phyloP scores from a whole-genome alignment of 2,329 filamentous ascomycete genomes.

The Mariannaea sp. region DNA sequence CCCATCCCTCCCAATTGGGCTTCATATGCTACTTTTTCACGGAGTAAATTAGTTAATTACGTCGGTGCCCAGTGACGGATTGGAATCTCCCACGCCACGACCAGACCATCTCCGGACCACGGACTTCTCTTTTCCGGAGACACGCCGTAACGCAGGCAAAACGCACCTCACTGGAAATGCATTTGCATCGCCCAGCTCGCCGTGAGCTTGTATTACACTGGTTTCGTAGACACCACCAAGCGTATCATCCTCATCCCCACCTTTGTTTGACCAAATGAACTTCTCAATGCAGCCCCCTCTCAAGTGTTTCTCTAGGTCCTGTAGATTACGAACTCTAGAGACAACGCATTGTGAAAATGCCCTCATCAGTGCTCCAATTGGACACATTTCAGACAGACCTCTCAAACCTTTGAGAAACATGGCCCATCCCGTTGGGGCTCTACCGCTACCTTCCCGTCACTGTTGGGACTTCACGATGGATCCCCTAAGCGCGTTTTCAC shows the following conservation, averaged over 20 bases:
- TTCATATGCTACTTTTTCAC: background rate
- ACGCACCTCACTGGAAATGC: slow-evolving; percentile 9
- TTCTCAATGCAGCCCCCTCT: slow-evolving; percentile 7
- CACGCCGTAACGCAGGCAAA: slow-evolving; percentile 15
- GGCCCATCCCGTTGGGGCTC: slow-evolving; percentile 18
- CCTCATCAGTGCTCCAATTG: background rate
- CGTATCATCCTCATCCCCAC: background rate
- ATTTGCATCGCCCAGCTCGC: background rate
- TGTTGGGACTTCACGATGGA: slow-evolving; percentile 30
- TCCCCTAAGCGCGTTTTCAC: slow-evolving; percentile 29
- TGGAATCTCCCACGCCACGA: no score
- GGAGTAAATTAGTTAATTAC: no score
- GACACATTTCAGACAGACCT: no score
- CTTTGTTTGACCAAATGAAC: background rate
- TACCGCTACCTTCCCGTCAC: slow-evolving; percentile 22
- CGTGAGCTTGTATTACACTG: background rate
- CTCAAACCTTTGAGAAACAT: slow-evolving; percentile 3
- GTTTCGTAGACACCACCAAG: no score
- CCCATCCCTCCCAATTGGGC: slow-evolving; percentile 16
- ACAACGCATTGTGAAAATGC: background rate
- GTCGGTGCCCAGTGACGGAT: no score
- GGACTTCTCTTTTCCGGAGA: slow-evolving; percentile 14
- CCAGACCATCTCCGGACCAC: slow-evolving; percentile 19
- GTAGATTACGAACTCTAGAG: no score
- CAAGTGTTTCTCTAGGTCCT: slow-evolving; percentile 11